Conservation (phyloP, 208 protist genomes). For the Vickermania ingenoplastis region DNA sequence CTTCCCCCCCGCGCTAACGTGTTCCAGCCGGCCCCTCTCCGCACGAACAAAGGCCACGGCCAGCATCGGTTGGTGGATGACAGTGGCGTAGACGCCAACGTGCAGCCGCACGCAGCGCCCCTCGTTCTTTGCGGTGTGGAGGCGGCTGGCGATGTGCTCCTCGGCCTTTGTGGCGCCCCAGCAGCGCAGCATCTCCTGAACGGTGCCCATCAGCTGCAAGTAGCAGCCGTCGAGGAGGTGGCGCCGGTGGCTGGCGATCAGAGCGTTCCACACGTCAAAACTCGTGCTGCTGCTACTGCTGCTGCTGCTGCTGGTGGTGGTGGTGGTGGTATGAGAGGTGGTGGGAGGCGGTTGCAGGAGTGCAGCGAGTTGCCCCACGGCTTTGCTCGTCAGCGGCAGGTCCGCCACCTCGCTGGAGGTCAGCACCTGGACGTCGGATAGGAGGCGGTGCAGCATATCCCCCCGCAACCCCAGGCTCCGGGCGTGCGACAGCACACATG, state of each 20-base stretch:
- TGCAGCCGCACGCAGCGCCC: constrained; percentile 37
- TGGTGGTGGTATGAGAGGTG: background rate
- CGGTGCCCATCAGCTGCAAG: background rate
- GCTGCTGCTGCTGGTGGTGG: no score
- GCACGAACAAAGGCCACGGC: constrained; percentile 13
- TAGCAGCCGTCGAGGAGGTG: constrained; percentile 2
- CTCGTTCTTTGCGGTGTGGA: constrained; percentile 15
- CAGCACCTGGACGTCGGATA: constrained; percentile 7
- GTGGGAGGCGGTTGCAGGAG: background rate
- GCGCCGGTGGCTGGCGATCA: background rate
- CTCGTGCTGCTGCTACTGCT: no score
- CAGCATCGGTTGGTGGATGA: constrained; percentile 29
- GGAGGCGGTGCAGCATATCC: constrained; percentile 25
- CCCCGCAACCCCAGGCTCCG: constrained; percentile 8
- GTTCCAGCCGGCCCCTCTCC: constrained; percentile 6
- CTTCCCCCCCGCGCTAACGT: background rate
- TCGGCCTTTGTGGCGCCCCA: background rate
- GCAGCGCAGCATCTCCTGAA: background rate
- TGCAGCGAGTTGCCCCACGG: background rate
- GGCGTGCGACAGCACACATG: background rate
- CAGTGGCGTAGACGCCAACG: constrained; percentile 44
- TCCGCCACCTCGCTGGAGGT: background rate
- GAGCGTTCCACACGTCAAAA: background rate
- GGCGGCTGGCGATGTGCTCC: constrained; percentile 13
- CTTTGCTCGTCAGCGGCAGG: background rate